Conservation (phyloP, 306 rosid species). For the Cucumis cinereus region DNA sequence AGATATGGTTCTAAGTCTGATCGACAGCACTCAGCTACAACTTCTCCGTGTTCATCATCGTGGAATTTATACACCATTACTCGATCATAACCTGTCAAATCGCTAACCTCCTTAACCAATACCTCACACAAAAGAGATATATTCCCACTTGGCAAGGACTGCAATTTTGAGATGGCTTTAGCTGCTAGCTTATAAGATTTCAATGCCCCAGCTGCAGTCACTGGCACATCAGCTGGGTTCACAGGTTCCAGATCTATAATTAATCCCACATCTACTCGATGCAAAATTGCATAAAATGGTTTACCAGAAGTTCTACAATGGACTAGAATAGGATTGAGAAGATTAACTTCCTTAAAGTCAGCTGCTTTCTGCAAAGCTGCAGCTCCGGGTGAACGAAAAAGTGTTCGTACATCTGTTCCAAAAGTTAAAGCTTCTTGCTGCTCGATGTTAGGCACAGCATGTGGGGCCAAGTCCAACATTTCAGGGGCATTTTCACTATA, state of each 20-base stretch:
- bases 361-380: conserved; percentile 33
- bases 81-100: conserved; percentile 32
- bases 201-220: conserved; percentile 33
- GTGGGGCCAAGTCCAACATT: conserved; percentile 38
- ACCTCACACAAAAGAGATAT: conserved; percentile 22
- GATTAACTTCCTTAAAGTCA: conserved; percentile 22
- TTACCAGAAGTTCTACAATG: conserved; percentile 29
- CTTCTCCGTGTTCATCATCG: conserved; percentile 41
- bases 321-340: conserved; percentile 30
- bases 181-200: conserved; percentile 43
- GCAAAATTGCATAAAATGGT: conserved; percentile 38
- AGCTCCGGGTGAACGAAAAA: conserved; percentile 27
- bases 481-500: conserved; percentile 33
- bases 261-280: conserved; percentile 25
- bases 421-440: conserved; percentile 29
- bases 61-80: conserved; percentile 37
- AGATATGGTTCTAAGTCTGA: conserved; percentile 31
- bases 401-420: conserved; percentile 25
- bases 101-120: conserved; percentile 32
- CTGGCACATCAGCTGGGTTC: conserved; percentile 27
- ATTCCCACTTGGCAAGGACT: conserved; percentile 27
- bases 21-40: conserved; percentile 21
- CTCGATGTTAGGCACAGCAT: conserved; percentile 29
- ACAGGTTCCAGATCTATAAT: conserved; percentile 37
- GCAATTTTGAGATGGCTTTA: conserved; percentile 35